Evolutionary conservation across 163 green algal species (phyloP).

Genomic region (Volvox carteri): DNA sequence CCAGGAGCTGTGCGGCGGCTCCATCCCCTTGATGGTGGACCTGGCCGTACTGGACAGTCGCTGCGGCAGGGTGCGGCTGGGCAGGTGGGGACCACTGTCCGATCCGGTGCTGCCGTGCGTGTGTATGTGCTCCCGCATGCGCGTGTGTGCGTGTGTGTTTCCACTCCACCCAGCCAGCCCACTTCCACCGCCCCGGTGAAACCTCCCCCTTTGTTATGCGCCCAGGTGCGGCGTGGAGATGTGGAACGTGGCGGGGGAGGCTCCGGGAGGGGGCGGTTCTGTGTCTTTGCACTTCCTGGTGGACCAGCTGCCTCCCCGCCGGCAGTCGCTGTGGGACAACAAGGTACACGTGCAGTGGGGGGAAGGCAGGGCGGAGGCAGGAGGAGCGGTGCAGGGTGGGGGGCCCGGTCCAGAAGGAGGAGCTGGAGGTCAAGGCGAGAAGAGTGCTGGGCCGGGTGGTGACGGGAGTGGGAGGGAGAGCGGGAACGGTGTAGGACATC

Average conservation of each 20-base stretch:
- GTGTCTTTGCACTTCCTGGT: slow-evolving; percentile 39
- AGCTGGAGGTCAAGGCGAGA: no score
- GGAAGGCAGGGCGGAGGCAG: background rate
- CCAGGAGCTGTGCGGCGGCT: slow-evolving; percentile 30
- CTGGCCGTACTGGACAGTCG: slow-evolving; percentile 30
- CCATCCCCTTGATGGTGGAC: slow-evolving; percentile 24
- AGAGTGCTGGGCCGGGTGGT: no score
- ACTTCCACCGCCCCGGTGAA: no score
- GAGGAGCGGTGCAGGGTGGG: no score
- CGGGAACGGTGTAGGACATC: background rate
- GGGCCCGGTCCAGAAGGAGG: background rate
- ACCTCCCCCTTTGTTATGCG: background rate
- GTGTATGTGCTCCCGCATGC: background rate
- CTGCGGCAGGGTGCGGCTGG: slow-evolving; percentile 7
- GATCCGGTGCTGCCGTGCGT: background rate
- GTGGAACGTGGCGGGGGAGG: background rate
- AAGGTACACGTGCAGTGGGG: background rate
- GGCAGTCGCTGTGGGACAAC: slow-evolving; percentile 48
- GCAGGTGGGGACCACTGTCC: slow-evolving; percentile 4
- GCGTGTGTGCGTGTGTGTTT: background rate
- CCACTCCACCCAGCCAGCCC: no score
- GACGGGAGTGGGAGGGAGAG: background rate
- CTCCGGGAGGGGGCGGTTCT: background rate
- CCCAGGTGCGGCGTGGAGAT: slow-evolving; percentile 52
- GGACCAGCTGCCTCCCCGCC: slow-evolving; percentile 40